phyloP scores from a whole-genome alignment of 148 eudicot species.

The Vaccinium darrowii region DNA sequence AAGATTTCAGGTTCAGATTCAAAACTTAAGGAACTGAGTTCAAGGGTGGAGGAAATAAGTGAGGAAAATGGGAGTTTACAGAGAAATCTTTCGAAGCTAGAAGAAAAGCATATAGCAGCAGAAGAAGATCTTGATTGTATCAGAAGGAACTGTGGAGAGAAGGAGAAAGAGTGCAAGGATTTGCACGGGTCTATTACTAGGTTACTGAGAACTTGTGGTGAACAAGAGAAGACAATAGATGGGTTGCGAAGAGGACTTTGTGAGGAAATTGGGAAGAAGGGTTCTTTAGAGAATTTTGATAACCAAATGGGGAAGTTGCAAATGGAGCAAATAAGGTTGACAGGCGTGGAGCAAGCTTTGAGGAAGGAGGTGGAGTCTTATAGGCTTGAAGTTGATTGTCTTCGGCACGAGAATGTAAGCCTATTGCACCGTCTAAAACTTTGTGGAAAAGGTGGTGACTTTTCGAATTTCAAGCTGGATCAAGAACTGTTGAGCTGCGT shows the following conservation, averaged over 20 bases:
- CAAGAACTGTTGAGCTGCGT: constrained; percentile 61
- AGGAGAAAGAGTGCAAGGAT: constrained; percentile 78
- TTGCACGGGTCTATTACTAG: constrained; percentile 60
- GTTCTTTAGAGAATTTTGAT: constrained; percentile 41
- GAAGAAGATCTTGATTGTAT: constrained; percentile 62
- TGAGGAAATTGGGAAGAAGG: constrained; percentile 52
- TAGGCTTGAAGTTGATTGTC: constrained; percentile 65
- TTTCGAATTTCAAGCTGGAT: constrained; percentile 62
- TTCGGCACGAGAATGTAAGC: constrained; percentile 73
- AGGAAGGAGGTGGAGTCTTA: constrained; percentile 76
- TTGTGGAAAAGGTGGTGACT: constrained; percentile 49
- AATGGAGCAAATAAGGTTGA: constrained; percentile 72
- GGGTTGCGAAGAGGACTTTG: constrained; percentile 60
- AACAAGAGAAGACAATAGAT: constrained; percentile 81
- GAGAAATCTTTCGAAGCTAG: constrained; percentile 42
- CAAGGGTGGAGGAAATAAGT: constrained; percentile 48
- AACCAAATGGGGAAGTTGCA: constrained; percentile 63
- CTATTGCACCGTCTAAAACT: constrained; percentile 64
- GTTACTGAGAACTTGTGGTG: constrained; percentile 65
- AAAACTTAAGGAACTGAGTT: constrained; percentile 53
- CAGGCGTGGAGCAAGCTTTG: constrained; percentile 69
- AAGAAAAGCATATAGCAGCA: constrained; percentile 52
- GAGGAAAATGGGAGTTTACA: constrained; percentile 59
- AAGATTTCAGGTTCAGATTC: constrained; percentile 38
- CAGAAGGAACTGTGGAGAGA: constrained; percentile 52